Evolutionary conservation across 306 rosid species (phyloP).

Genomic region (Quercus wislizeni): DNA sequence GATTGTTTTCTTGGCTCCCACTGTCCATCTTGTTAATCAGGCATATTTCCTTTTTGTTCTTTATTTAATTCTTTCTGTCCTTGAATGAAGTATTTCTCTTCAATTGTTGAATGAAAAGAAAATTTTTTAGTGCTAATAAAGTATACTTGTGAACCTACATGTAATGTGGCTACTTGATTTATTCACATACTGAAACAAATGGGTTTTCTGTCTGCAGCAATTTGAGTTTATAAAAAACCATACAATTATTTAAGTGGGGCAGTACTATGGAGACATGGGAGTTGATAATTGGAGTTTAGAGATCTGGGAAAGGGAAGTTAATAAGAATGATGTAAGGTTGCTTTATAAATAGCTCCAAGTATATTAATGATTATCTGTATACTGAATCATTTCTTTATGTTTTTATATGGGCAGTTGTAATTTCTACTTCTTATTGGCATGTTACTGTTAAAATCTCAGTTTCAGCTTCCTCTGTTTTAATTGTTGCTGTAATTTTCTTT

Average conservation of each 20-base stretch:
- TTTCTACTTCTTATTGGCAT: neutral
- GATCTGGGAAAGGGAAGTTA: constrained; percentile 69
- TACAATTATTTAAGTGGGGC: constrained; percentile 59
- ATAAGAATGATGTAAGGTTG: constrained; percentile 60
- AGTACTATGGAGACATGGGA: constrained; percentile 79
- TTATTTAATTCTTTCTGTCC: neutral
- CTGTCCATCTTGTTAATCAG: constrained; percentile 88
- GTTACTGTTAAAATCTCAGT: neutral
- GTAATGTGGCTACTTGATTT: constrained; percentile 16
- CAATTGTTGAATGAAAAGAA: neutral
- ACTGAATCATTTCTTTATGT: neutral
- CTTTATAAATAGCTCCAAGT: constrained; percentile 8
- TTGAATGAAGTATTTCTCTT: neutral
- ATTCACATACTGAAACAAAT: constrained; percentile 7
- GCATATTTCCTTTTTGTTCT: constrained; percentile 19
- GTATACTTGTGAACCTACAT: neutral
- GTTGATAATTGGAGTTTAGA: constrained; percentile 69
- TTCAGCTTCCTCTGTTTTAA: neutral
- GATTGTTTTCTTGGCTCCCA: constrained; percentile 81
- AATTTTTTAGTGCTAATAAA: neutral
- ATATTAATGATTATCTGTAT: neutral
- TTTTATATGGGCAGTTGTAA: neutral
- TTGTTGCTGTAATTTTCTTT: constrained; percentile 6
- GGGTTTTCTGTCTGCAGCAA: constrained; percentile 62
- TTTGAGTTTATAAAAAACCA: constrained; percentile 43